Evolutionary conservation across 129 eudicot species (phyloP), one percentile per base, ranked within the genome.

Genomic region (Glebionis coronaria): DNA sequence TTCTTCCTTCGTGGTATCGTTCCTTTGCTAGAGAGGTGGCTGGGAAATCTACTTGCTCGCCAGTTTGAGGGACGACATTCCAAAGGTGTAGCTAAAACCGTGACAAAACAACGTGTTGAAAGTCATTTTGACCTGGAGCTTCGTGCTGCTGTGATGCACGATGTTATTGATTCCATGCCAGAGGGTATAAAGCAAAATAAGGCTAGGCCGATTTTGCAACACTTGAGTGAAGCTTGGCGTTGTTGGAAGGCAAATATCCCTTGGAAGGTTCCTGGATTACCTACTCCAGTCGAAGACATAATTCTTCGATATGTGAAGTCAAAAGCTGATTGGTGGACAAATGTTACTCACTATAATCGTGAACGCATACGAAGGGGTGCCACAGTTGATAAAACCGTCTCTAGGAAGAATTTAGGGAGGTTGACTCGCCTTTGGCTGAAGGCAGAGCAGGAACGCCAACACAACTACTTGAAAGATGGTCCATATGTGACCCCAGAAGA

Each of bases 191-290:
- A 94, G 87, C 91, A 84, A 73, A 94, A 94, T 42, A 94, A 94
- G 76, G 97, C 99, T 14, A 84, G 99, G 67, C 87, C 97, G n/a
- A 94, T 94, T 76, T 80, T 94, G 87, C 99, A 94, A 85, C 99
- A 94, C 79, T 67, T 94, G 28, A 94, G 99, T 78, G 99, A 94
- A 84, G 99, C 99, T 18, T 94, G 99, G 99, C 97, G 99, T 44
- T 94, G 99, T 73, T 94, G 99, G 99, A 94, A 94, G 73, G 99
- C 99, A 69, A 94, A 94, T 68, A 94, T 94, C 52, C 99, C 99
- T 20, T 94, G 99, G 99, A 94, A 94, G 90, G 97, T 90, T 29
- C 99, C 99, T 68, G 99, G 99, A 53, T 73, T 94, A 70, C 99
- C 99, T 0, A 95, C 87, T 74, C 99, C 99, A 0, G 87, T 94